Evolutionary conservation across 1,284 basidiomycete genomes (phyloP).

Genomic region (Agaricales sp.): DNA sequence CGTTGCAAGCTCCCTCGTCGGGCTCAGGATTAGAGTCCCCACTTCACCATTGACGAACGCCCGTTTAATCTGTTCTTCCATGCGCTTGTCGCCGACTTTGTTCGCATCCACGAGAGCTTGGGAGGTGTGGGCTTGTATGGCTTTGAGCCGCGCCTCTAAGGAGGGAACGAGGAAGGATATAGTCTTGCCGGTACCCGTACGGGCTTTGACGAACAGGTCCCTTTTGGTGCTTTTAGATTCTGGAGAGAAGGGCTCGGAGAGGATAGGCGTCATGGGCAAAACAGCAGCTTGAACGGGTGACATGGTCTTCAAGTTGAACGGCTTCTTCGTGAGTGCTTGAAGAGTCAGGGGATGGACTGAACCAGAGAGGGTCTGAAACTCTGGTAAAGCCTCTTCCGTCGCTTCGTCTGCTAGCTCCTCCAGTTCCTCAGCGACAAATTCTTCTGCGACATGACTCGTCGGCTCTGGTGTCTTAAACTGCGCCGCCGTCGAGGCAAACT

Average conservation of each 20-base stretch:
- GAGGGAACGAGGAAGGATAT: constrained; percentile 86
- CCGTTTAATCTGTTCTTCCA: constrained; percentile 23
- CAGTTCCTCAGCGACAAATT: background rate
- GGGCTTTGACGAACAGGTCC: constrained; percentile 76
- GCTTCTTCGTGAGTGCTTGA: constrained; percentile 53
- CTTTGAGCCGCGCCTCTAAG: constrained; percentile 62
- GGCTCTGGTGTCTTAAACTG: background rate
- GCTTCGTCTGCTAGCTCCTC: background rate
- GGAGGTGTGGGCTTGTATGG: constrained; percentile 31
- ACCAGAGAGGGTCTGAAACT: background rate
- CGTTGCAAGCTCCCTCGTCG: constrained; percentile 89
- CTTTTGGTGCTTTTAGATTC: constrained; percentile 25
- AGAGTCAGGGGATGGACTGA: constrained; percentile 28
- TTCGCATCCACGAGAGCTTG: constrained; percentile 31
- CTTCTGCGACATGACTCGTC: background rate
- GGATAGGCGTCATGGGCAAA: constrained; percentile 51
- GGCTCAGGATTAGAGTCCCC: constrained; percentile 83
- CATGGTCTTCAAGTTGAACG: constrained; percentile 73
- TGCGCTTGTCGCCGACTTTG: constrained; percentile 19
- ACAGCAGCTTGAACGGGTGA: constrained; percentile 81
- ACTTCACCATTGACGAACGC: constrained; percentile 36
- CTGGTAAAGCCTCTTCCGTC: background rate
- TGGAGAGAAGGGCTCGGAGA: constrained; percentile 38
- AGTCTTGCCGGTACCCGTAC: constrained; percentile 91
- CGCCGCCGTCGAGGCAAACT: background rate